Evolutionary conservation across 768 basidiomycete species (phyloP), one percentile per base, ranked within the genome.

Genomic region (Lentinula lateritia): DNA sequence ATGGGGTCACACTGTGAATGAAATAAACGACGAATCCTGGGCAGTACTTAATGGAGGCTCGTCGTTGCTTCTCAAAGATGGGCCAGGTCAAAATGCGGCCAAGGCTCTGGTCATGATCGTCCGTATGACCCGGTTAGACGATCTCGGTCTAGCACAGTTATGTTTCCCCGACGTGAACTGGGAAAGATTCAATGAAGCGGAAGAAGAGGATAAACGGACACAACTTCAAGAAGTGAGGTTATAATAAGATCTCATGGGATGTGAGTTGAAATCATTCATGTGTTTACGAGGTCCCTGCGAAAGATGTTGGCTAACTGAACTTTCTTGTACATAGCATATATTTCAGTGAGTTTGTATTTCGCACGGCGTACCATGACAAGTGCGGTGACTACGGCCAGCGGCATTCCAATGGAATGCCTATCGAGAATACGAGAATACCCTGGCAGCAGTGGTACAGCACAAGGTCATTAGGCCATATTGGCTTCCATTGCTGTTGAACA

Each of bases 91-190:
- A 28, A 73, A 67, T 8, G 76, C 78, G 52, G 69, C 73, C 5
- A 76, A 76, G 13, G 72, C 73, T 1, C 74, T 92, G 34, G 77
- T 85, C 20, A 79, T 90, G 81, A 71, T 92, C 8, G 80, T 92
- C 50, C 85, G 83, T 68, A 91, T 92, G 90, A 87, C 89, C 20
- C 78, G 90, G 50, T 73, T 91, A 42, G 79, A 84, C 62, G 90
- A 92, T 72, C 74, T 92, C 61, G 90, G 89, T 0, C 77, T 92
- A 12, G 87, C 79, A 20, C 88, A 91, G 71, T 68, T 92, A 9
- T 83, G 80, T 60, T 74, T 84, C 58, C 61, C 65, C 53, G 63
- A 61, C 52, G 63, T 67, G n/a, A 62, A 65, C n/a, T 65, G 61
- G 42, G 62, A 59, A 23, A 34, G 57, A 8, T 7, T 13, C 41